Evolutionary conservation across 768 basidiomycete species (phyloP).

Genomic region (Serendipita indica): DNA sequence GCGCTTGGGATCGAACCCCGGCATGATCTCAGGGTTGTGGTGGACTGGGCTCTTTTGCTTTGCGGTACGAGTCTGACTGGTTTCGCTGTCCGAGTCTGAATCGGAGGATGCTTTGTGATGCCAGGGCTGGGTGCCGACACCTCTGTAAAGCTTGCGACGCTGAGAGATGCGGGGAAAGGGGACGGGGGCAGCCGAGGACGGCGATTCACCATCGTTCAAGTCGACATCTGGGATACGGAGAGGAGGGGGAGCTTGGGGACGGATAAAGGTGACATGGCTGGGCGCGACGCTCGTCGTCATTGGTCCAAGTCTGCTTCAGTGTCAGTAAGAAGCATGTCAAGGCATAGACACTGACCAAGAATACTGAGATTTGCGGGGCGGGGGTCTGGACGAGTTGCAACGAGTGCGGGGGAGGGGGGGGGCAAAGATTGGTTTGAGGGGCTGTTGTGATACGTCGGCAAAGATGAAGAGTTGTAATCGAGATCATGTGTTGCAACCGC

Average conservation of each 20-base stretch:
- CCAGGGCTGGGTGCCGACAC: slow-evolving; percentile 3
- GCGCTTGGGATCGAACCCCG: neutral
- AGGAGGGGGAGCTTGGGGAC: neutral
- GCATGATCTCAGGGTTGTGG: neutral
- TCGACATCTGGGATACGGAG: neutral
- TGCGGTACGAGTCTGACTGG: neutral
- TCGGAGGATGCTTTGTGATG: neutral
- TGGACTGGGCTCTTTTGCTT: neutral
- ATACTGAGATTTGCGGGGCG: no score
- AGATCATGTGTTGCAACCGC: no score
- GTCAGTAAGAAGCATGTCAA: no score
- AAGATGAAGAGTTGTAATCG: no score
- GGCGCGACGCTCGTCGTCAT: no score
- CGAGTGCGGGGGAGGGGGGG: no score
- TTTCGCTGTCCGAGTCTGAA: neutral
- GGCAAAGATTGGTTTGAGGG: no score
- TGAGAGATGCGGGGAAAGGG: slow-evolving; percentile 5
- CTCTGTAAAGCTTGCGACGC: neutral
- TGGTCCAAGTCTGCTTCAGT: no score
- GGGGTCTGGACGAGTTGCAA: no score
- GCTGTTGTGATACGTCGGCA: no score
- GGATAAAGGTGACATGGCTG: neutral
- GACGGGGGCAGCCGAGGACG: neutral
- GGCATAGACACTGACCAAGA: no score
- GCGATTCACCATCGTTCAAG: neutral